Evolutionary conservation across 352 stramenopile species (phyloP).

Genomic region (Thalassiosira hispida): DNA sequence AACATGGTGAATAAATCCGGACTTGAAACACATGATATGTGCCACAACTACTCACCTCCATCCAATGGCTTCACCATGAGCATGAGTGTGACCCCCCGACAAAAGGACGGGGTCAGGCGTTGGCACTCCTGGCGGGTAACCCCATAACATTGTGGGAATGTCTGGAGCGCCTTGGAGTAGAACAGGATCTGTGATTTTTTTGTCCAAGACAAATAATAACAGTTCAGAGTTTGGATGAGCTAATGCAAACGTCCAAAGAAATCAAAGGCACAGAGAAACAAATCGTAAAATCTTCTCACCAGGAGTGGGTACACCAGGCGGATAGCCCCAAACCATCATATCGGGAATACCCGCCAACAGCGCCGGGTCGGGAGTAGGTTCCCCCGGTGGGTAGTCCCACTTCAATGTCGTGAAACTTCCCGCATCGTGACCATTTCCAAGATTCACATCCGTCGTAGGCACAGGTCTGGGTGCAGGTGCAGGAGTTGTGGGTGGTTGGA

Average conservation of each 20-base stretch:
- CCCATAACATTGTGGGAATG: constrained; percentile 15
- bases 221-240: neutral
- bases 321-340: constrained; percentile 29
- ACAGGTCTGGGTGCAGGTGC: neutral
- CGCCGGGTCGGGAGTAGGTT: constrained; percentile 47
- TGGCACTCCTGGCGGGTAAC: constrained; percentile 42
- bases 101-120: constrained; percentile 49
- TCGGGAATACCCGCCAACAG: constrained; percentile 23
- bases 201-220: neutral
- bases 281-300: no score
- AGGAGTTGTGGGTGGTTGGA: neutral
- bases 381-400: constrained; percentile 32
- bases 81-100: neutral
- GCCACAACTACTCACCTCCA: constrained; percentile 18
- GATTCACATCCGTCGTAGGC: neutral
- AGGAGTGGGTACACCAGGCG: constrained; percentile 18
- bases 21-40: no score
- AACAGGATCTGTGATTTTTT: neutral
- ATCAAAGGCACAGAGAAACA: no score
- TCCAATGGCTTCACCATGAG: neutral
- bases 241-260: no score
- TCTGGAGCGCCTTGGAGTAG: neutral
- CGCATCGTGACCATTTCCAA: neutral
- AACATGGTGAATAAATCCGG: no score
- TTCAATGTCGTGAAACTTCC: constrained; percentile 22